These are phyloP conservation scores for baker's yeast (Saccharomyces cerevisiae) DNA, from an alignment of 805 yeast genomes.

Conservation along the genomic window DNA sequence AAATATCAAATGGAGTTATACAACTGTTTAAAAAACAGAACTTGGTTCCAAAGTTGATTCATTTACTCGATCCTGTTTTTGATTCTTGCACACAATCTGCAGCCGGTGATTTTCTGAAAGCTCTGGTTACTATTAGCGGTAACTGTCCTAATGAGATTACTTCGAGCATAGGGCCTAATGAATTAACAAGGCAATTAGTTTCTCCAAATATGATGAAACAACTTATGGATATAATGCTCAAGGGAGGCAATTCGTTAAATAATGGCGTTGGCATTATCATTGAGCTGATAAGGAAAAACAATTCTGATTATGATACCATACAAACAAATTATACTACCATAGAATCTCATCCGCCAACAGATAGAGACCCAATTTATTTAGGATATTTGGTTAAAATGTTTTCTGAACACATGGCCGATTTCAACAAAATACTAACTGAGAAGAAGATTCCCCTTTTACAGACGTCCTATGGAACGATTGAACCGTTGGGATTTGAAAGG, in stretches of 20 bases:
- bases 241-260: conserved; percentile 79
- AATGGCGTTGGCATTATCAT: conserved; percentile 93
- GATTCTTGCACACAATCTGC: conserved; percentile 78
- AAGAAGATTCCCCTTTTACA: conserved; percentile 31
- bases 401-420: conserved; percentile 60
- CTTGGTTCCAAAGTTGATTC: conserved; percentile 64
- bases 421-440: conserved; percentile 51
- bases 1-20: conserved; percentile 78
- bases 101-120: conserved; percentile 90
- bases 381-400: conserved; percentile 79
- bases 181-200: conserved; percentile 82
- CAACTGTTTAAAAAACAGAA: conserved; percentile 64
- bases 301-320: conserved; percentile 87
- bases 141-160: conserved; percentile 81
- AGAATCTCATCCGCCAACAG: conserved; percentile 86
- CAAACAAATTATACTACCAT: conserved; percentile 76
- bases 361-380: conserved; percentile 85
- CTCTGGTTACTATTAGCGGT: conserved; percentile 87
- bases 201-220: conserved; percentile 59
- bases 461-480: conserved; percentile 47
- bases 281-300: conserved; percentile 89
- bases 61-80: conserved; percentile 58
- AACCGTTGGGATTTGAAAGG: conserved; percentile 85
- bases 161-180: conserved; percentile 93
- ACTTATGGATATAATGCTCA: conserved; percentile 68